Evolutionary conservation across 2,329 filamentous ascomycete species (phyloP), one percentile per base, ranked within the genome.

Genomic region (Alternaria viburni): DNA sequence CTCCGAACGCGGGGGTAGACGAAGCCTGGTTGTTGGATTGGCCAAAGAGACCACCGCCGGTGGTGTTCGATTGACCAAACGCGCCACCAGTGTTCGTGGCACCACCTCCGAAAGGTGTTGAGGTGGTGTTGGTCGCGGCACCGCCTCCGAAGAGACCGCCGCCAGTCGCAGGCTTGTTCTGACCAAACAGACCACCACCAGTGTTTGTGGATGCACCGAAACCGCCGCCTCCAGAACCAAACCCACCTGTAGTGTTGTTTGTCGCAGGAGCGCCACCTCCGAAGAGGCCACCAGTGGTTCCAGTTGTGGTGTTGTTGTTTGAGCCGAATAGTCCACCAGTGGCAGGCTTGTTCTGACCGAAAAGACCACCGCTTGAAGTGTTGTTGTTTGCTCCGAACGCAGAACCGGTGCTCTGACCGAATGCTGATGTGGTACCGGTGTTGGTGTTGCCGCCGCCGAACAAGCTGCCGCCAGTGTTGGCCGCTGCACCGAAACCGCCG

Each of bases 171-270:
- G 76, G 64, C 78, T 69, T 74, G 55, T 73, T 77, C 36, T 74
- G 73, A 9, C 86, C 86, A 66, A 90, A 90, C 5, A 90, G 70
- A 45, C 83, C 79, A 26, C 79, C 75, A 26, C 74, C 72, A 19
- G 61, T 61, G 25, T 64, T 73, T 23, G 72, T 71, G 25, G 72
- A 67, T 13, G 68, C 23, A 9, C 77, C 77, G 50, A 78, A 79
- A 21, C 81, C 79, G 12, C 80, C 79, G 13, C 77, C 77, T 17
- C 64, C 61, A 26, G 67, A 61, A 25, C 72, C 70, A 45, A 72
- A 74, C 25, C 66, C 68, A 49, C 70, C 72, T 13, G 71, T 74
- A n/a, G 71, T 73, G 56, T 74, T 76, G 45, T 69, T 52, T 13
- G 49, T 52, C 9, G 49, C 63, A 44, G 67, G 73, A 21, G 69